Evolutionary conservation across 2,329 filamentous ascomycete species (phyloP), one percentile per base, ranked within the genome.

Genomic region (Zymoseptoria tritici): DNA sequence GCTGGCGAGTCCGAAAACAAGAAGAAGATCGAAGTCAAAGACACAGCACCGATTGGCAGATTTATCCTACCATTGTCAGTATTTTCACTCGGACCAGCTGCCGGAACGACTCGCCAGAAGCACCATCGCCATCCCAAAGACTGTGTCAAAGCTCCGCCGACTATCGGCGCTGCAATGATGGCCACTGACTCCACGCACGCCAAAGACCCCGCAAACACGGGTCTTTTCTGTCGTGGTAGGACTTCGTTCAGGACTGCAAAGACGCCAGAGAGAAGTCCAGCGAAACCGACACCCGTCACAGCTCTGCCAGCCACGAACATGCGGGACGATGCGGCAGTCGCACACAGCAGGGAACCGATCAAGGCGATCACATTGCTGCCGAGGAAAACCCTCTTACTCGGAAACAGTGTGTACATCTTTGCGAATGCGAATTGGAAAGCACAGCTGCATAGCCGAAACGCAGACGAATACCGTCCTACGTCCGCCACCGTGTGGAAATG

Each of bases 401-500:
- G 63, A 65, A 72, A 75, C n/a, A 69, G 58, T n/a, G 61, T 69
- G 57, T 73, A 76, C 13, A 71, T 29, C 63, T 72, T 67, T 7
- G 66, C 68, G 56, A 66, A 68, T 21, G 63, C 22, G 51, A 70
- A 68, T 54, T 69, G 67, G 36, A 67, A 67, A 5, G 60, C 56
- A 46, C 59, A 56, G 42, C 46, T 52, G 49, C 46, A 59, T 2
- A 70, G 58, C 9, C 61, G 61, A 57, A 60, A 70, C 1, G 63
- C 62, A 1, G 63, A 55, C 2, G 54, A 49, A 29, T 79, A 80
- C 77, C 78, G 80, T 16, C 77, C 77, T 6, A 80, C 72, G 60
- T 80, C 77, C 1, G 70, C 67, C 29, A 77, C 66, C 2, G 77
- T 75, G 31, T 79, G 68, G 62, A 80, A 80, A 49, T 79, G 66